Evolutionary conservation across 306 rosid genomes (phyloP).

Genomic region (Fragaria vesca): DNA sequence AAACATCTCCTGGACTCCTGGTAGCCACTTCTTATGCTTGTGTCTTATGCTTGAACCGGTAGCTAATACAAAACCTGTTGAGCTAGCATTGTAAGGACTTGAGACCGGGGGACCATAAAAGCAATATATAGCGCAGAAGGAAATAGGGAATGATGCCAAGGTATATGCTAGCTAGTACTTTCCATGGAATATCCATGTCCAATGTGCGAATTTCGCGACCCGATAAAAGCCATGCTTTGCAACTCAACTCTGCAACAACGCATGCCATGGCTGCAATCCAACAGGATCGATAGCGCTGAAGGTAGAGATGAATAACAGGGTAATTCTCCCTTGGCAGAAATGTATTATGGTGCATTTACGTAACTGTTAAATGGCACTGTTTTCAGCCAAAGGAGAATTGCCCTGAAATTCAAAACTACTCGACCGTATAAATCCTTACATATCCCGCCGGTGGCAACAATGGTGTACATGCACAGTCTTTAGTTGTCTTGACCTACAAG

Average conservation of each 20-base stretch:
- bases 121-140: constrained; percentile 11
- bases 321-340: constrained; percentile 65
- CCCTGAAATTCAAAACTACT: constrained; percentile 59
- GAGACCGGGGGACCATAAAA: constrained; percentile 28
- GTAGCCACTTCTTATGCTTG: background rate
- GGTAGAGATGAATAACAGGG: constrained; percentile 70
- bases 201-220: constrained; percentile 29
- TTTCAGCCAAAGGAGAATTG: constrained; percentile 89
- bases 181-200: constrained; percentile 28
- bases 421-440: background rate
- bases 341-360: constrained; percentile 25
- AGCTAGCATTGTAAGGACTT: background rate
- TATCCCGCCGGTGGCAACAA: background rate
- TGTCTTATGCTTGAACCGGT: background rate
- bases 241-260: background rate
- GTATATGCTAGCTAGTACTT: constrained; percentile 19
- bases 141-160: constrained; percentile 29
- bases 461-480: background rate
- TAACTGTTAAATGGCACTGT: background rate
- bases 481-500: background rate
- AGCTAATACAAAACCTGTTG: background rate
- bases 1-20: background rate
- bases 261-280: background rate
- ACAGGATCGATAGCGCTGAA: background rate
- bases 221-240: constrained; percentile 14